Evolutionary conservation across 495 filamentous ascomycete genomes (phyloP).

Genomic region (Platismatia glauca): DNA sequence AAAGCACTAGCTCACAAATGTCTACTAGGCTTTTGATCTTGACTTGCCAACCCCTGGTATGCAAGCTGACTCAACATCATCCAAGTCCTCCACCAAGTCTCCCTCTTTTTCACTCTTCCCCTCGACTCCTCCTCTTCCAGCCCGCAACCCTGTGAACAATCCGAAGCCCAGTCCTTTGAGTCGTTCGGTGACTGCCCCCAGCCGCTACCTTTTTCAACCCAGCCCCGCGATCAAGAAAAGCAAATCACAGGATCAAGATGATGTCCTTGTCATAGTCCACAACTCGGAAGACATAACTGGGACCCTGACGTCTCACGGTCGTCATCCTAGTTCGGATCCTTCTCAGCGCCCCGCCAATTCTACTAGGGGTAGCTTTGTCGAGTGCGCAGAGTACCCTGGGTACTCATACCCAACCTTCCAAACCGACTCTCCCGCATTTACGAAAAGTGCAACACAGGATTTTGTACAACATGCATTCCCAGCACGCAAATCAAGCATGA

Average conservation of each 20-base stretch:
- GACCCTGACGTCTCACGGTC: background rate
- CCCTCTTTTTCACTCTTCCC: conserved; percentile 60
- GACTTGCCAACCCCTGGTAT: conserved; percentile 29
- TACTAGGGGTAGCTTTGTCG: conserved; percentile 19
- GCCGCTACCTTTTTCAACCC: conserved; percentile 36
- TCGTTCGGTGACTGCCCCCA: conserved; percentile 54
- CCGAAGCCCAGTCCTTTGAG: conserved; percentile 39
- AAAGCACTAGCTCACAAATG: background rate
- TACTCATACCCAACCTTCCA: background rate
- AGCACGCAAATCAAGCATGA: conserved; percentile 18
- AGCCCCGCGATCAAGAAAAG: conserved; percentile 7
- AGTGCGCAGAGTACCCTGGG: conserved; percentile 6
- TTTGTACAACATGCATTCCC: conserved; percentile 12
- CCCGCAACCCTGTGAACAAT: conserved; percentile 31
- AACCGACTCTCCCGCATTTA: background rate
- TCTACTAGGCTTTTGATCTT: background rate
- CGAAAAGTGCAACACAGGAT: background rate
- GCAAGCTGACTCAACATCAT: conserved; percentile 46
- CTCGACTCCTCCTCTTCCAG: conserved; percentile 37
- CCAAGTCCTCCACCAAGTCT: conserved; percentile 46
- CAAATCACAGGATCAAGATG: conserved; percentile 11
- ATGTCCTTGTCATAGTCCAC: conserved; percentile 14
- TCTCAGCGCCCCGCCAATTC: conserved; percentile 6
- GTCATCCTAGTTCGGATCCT: conserved; percentile 13
- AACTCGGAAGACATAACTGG: conserved; percentile 9